Percentiles rank a stretch among this genome's conserved stretches.
These are phyloP conservation scores for Pythium aquatile DNA, from an alignment of 352 stramenopile genomes.

Conservation along the genomic window DNA sequence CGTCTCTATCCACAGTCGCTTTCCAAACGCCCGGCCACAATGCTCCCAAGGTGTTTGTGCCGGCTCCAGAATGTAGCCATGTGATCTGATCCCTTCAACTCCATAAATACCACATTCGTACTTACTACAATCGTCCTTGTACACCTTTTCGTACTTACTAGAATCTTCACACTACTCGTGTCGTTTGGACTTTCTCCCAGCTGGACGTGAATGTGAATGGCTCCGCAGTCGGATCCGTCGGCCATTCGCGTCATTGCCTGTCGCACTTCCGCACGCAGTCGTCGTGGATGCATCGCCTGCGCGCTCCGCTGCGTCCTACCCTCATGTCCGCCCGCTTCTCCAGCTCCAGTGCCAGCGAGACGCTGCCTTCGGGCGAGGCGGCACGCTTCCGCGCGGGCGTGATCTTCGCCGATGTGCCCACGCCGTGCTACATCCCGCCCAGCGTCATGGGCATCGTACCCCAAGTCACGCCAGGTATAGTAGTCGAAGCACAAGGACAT, in stretches of 20 bases:
- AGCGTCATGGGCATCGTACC: conserved; percentile 66
- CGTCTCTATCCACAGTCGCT: not conserved
- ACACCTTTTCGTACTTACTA: not conserved
- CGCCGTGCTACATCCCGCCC: conserved; percentile 73
- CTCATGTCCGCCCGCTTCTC: conserved; percentile 18
- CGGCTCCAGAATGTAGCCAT: conserved; percentile 16
- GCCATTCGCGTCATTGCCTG: not conserved
- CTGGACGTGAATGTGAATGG: conserved; percentile 11
- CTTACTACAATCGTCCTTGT: not conserved
- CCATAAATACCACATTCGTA: conserved; percentile 16
- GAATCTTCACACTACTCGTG: not conserved
- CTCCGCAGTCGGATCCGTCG: not conserved
- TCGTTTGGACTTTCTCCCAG: not conserved
- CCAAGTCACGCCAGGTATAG: conserved; percentile 63
- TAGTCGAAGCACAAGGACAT: not conserved
- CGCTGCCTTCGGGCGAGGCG: conserved; percentile 24
- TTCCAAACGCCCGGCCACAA: not conserved
- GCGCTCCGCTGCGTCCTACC: conserved; percentile 1
- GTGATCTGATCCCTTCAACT: not conserved
- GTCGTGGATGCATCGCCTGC: conserved; percentile 22
- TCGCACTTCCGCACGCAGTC: not conserved
- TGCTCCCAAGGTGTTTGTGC: not conserved
- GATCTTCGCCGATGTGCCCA: conserved; percentile 36
- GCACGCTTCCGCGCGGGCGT: conserved; percentile 38
- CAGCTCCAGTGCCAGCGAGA: conserved; percentile 27